Evolutionary conservation across 2,329 filamentous ascomycete genomes (phyloP).

Genomic region (Epichloe uncinata): DNA sequence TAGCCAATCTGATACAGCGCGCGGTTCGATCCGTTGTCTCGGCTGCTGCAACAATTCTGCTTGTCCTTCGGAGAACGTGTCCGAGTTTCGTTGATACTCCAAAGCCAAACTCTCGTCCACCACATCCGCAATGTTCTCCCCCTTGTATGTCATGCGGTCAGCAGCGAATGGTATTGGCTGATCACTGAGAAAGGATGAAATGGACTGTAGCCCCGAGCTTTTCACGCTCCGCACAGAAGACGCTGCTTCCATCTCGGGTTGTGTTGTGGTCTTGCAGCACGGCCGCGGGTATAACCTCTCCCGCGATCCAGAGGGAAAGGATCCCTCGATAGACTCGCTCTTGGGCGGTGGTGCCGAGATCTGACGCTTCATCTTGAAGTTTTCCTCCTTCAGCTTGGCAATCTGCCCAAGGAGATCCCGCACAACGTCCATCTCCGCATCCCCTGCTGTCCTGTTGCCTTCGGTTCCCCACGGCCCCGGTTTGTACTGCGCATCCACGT

Average conservation of each 20-base stretch:
- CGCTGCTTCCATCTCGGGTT: background rate
- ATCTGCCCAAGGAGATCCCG: background rate
- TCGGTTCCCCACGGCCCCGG: background rate
- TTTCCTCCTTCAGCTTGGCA: background rate
- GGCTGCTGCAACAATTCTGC: background rate
- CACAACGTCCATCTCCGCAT: background rate
- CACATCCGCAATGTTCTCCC: background rate
- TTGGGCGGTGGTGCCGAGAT: background rate
- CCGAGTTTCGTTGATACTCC: background rate
- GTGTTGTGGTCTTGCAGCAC: background rate
- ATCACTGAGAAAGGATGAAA: background rate
- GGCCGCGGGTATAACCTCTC: background rate
- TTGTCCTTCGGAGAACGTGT: conserved; percentile 1
- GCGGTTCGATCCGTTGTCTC: no score
- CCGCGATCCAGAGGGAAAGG: background rate
- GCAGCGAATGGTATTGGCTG: background rate
- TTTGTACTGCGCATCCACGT: background rate
- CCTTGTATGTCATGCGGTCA: background rate
- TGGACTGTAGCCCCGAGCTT: background rate
- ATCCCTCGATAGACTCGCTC: background rate
- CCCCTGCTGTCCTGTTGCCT: background rate
- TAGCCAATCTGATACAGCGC: background rate
- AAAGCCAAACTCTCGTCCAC: background rate
- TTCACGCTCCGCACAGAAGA: background rate
- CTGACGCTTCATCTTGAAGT: background rate